These are phyloP conservation scores for Pseudocercospora fuligena DNA, from an alignment of 2,329 filamentous ascomycete genomes.

Conservation along the genomic window DNA sequence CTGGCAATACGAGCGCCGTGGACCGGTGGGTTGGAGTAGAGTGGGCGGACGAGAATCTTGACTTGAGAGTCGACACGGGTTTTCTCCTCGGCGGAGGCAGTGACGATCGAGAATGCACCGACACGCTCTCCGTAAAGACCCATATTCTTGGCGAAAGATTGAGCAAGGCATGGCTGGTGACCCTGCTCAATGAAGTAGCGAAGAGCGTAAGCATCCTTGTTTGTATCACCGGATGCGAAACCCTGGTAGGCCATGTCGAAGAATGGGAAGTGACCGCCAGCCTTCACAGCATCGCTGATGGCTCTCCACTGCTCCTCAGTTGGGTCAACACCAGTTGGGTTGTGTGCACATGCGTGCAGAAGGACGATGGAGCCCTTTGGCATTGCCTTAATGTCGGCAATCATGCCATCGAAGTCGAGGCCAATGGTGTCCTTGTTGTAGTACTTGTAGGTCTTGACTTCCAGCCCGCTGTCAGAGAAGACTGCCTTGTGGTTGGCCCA, in stretches of 20 bases:
- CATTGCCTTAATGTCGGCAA: conserved; percentile 86
- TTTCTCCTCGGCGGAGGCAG: conserved; percentile 84
- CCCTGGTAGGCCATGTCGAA: conserved; percentile 99
- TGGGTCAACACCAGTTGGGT: conserved; percentile 95
- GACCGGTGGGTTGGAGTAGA: conserved; percentile 98
- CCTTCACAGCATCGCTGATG: conserved; percentile 86
- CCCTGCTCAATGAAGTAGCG: conserved; percentile 92
- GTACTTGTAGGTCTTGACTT: conserved; percentile 95
- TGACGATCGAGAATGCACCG: conserved; percentile 92
- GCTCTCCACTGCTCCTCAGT: conserved; percentile 89
- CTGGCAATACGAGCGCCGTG: conserved; percentile 94
- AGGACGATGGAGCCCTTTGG: conserved; percentile 87
- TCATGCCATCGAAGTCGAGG: conserved; percentile 92
- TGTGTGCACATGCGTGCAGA: conserved; percentile 96
- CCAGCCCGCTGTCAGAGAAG: conserved; percentile 89
- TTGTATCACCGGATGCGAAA: conserved; percentile 89
- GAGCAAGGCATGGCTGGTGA: conserved; percentile 83
- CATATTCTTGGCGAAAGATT: conserved; percentile 99
- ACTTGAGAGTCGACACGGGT: conserved; percentile 95
- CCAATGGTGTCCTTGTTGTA: conserved; percentile 99
- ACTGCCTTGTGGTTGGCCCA: conserved; percentile 99
- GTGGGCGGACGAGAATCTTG: conserved; percentile 94
- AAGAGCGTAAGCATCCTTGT: conserved; percentile 91
- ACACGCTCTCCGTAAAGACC: conserved; percentile 98
- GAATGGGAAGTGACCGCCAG: conserved; percentile 87